A percentile compares a stretch with the other conserved stretches of the same genome.
Evolutionary conservation across 2,329 filamentous ascomycete genomes (phyloP).

Genomic region (Neoscytalidium dimidiatum): DNA sequence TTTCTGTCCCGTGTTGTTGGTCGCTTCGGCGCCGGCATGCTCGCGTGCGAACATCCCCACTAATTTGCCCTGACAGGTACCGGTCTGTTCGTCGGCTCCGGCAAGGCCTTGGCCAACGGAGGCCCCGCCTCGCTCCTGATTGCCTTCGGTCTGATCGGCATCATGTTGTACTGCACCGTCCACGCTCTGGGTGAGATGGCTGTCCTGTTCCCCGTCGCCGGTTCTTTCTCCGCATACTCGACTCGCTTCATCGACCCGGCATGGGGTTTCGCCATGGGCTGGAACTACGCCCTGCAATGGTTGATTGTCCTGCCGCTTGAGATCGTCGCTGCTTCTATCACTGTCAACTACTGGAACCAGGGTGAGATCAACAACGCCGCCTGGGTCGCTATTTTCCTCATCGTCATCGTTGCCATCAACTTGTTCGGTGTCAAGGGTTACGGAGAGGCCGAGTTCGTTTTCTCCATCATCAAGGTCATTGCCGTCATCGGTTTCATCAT

Average conservation of each 20-base stretch:
- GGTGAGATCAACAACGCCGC: constrained; percentile 41
- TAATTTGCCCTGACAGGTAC: constrained; percentile 24
- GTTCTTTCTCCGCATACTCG: constrained; percentile 89
- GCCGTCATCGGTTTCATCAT: constrained; percentile 90
- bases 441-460: constrained; percentile 89
- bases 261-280: constrained; percentile 96
- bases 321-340: constrained; percentile 83
- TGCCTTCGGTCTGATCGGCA: constrained; percentile 64
- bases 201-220: constrained; percentile 88
- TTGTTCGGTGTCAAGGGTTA: constrained; percentile 86
- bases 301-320: constrained; percentile 80
- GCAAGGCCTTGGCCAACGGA: constrained; percentile 41
- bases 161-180: constrained; percentile 89
- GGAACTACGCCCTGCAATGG: constrained; percentile 93
- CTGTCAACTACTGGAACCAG: constrained; percentile 77
- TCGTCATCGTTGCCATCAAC: constrained; percentile 79
- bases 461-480: constrained; percentile 81
- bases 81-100: constrained; percentile 82
- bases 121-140: constrained; percentile 40
- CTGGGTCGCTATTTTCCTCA: constrained; percentile 81
- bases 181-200: constrained; percentile 91
- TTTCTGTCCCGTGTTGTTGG: neutral
- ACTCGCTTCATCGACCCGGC: constrained; percentile 91
- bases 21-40: neutral
- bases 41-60: neutral